Evolutionary conservation across 306 rosid species (phyloP), one percentile per base, ranked within the genome.

Genomic region (Vachellia pachyceras): DNA sequence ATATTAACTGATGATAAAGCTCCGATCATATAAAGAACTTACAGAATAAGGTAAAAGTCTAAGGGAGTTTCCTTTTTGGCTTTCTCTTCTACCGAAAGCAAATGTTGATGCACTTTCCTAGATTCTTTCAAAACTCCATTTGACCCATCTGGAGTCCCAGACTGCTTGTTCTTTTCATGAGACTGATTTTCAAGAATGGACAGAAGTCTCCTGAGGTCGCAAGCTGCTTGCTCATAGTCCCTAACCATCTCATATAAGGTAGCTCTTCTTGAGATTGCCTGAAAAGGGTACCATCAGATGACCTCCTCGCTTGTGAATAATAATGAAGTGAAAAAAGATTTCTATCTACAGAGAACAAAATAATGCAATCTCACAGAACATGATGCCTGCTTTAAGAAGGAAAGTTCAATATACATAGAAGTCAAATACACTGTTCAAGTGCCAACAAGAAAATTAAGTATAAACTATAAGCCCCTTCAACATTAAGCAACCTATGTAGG

Each of bases 181-280:
- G 91, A 88, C 85, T 90, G 91, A 84, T 86, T 83, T 88, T 90
- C 90, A 81, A 91, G 83, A 78, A 91, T 45, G 76, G 88, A 80
- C 40, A 87, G 5, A 55, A 91, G 88, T 84, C 85, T 93, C 81
- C 81, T 88, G 79, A 91, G 94, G 84, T 91, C 97, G 78, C 82
- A 85, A 78, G 96, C 88, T 22, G 94, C 96, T 83, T 90, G 90
- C 70, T 82, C 90, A 76, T 91, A 89, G 72, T 95, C 98, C 82
- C 96, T 87, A 65, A 95, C 92, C 94, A 80, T 90, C 84, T 93
- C 97, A 78, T 93, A 90, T 74, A 95, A 84, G 82, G 90, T 86
- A 46, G 97, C 99, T 84, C 99, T 91, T 90, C 97, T 91, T 77
- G 97, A 90, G 82, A 95, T 86, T 67, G 98, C 98, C 99, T 95